A percentile compares a stretch with the other conserved stretches of the same genome.
Conservation (phyloP, 2,329 filamentous ascomycete genomes). For the Fusarium heterosporum region DNA sequence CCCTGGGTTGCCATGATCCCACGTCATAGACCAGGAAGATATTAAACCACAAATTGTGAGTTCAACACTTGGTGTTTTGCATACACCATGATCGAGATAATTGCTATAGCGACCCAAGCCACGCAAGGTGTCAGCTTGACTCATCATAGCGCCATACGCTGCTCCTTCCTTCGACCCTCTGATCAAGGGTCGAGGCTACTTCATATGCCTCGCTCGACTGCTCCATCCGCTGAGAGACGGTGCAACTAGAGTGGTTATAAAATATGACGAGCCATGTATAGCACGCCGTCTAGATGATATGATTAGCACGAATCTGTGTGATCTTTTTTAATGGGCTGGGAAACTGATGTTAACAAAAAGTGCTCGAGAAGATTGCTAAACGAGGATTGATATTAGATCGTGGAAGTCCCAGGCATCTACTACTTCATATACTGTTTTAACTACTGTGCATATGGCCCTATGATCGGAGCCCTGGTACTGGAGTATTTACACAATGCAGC, state of each 20-base stretch:
- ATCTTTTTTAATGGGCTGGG: neutral
- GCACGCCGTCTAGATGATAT: slow-evolving; percentile 1
- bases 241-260: neutral
- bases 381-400: neutral
- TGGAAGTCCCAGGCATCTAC: fast-evolving
- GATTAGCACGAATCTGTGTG: neutral
- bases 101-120: neutral
- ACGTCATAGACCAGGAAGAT: no score
- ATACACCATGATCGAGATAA: neutral
- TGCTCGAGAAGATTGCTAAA: neutral
- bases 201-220: neutral
- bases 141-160: neutral
- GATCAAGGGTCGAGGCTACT: slow-evolving; percentile 2
- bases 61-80: no score
- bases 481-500: neutral
- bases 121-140: neutral
- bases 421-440: neutral
- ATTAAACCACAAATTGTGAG: no score
- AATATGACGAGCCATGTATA: slow-evolving; percentile 16
- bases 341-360: neutral
- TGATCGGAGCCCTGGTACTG: neutral
- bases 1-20: neutral
- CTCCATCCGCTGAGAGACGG: neutral
- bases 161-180: neutral
- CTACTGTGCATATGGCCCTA: neutral